Evolutionary conservation across 2,329 filamentous ascomycete genomes (phyloP).

Genomic region (Rasamsonia emersonii): DNA sequence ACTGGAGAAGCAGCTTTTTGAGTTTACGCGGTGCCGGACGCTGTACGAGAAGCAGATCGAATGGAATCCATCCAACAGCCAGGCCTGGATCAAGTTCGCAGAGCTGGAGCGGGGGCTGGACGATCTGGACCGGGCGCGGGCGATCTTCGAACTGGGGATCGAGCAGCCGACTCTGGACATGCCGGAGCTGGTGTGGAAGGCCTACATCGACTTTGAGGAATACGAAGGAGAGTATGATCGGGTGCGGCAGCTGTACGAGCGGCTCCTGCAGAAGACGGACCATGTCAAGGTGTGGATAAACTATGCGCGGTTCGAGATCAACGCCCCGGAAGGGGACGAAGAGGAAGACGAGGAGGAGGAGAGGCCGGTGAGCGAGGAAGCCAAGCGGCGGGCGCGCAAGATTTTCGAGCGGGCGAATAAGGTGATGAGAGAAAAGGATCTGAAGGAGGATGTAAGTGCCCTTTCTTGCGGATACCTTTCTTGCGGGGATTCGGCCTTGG

Average conservation of each 20-base stretch:
- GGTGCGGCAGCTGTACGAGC: conserved; percentile 76
- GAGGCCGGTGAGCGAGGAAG: conserved; percentile 63
- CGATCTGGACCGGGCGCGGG: conserved; percentile 76
- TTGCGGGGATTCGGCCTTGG: conserved; percentile 1
- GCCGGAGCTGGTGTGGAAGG: conserved; percentile 96
- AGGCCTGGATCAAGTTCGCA: conserved; percentile 94
- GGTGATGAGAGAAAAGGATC: conserved; percentile 77
- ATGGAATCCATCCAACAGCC: conserved; percentile 81
- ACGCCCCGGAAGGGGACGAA: conserved; percentile 67
- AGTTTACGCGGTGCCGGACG: conserved; percentile 83
- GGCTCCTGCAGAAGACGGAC: conserved; percentile 86
- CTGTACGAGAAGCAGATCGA: conserved; percentile 91
- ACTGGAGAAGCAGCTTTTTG: conserved; percentile 84
- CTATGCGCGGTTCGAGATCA: conserved; percentile 97
- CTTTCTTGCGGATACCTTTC: background rate
- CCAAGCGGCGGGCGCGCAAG: conserved; percentile 70
- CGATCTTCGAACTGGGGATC: conserved; percentile 87
- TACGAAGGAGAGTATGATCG: conserved; percentile 85
- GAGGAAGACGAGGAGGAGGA: conserved; percentile 54
- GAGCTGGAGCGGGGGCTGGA: conserved; percentile 87
- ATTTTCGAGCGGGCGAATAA: conserved; percentile 81
- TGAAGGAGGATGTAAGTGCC: conserved; percentile 67
- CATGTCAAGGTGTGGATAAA: conserved; percentile 99
- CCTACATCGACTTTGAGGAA: conserved; percentile 98
- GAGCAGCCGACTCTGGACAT: conserved; percentile 80